A percentile compares a stretch with the other conserved stretches of the same genome.
Conservation (phyloP, 805 yeast genomes). For the Helenozyma rhizophorensis region DNA sequence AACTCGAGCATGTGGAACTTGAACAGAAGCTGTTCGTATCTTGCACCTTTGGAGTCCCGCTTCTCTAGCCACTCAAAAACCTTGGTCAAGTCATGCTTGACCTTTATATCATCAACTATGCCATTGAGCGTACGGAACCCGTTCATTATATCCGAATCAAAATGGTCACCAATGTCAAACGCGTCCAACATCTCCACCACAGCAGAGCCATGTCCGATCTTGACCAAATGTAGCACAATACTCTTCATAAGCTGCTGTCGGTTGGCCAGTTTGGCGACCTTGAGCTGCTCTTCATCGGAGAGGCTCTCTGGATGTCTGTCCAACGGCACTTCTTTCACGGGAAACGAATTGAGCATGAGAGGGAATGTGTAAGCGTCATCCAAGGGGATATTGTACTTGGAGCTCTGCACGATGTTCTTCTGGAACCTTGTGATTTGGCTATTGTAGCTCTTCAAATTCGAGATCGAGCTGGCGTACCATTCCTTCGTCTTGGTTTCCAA, state of each 20-base stretch:
- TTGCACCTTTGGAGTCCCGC: slow-evolving; percentile 10
- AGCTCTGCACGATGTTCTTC: slow-evolving; percentile 27
- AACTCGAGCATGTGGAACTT: slow-evolving; percentile 40
- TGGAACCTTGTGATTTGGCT: slow-evolving; percentile 29
- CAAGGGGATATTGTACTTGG: slow-evolving; percentile 26
- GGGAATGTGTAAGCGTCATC: slow-evolving; percentile 42
- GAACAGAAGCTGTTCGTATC: slow-evolving; percentile 27
- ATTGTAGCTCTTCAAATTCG: slow-evolving; percentile 31
- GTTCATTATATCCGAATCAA: slow-evolving; percentile 21
- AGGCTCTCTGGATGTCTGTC: neutral
- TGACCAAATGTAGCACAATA: slow-evolving; percentile 34
- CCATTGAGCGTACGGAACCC: slow-evolving; percentile 26
- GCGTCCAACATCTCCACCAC: slow-evolving; percentile 27
- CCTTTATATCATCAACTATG: slow-evolving; percentile 31
- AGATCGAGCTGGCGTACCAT: slow-evolving; percentile 38
- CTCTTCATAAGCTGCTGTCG: slow-evolving; percentile 31
- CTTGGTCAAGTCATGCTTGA: slow-evolving; percentile 26
- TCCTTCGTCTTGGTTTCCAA: slow-evolving; percentile 16
- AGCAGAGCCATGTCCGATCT: slow-evolving; percentile 36
- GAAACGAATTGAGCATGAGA: slow-evolving; percentile 26
- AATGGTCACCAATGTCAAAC: slow-evolving; percentile 14
- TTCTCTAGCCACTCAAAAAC: slow-evolving; percentile 32
- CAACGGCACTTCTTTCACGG: slow-evolving; percentile 9
- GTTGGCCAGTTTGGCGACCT: slow-evolving; percentile 19
- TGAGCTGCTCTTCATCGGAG: slow-evolving; percentile 1